Conservation (phyloP, 129 eudicot genomes). For the Helichrysum umbraculigerum region DNA sequence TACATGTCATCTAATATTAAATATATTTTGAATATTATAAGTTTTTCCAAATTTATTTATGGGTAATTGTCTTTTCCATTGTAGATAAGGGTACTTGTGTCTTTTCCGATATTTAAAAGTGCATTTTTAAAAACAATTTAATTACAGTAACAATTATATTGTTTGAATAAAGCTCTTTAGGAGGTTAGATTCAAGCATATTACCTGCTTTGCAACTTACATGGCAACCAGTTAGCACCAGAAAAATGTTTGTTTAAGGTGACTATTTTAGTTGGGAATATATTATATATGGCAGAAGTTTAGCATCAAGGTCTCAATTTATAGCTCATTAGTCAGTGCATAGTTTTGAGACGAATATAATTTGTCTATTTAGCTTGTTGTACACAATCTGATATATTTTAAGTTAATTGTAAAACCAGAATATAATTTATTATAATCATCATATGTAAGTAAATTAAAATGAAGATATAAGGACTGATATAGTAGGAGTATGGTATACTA, state of each 20-base stretch:
- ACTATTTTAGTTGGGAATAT: not conserved
- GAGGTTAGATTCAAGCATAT: not conserved
- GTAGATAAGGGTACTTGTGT: too few relatives aligned
- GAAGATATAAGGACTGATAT: not conserved
- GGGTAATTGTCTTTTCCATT: too few relatives aligned
- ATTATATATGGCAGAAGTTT: not conserved
- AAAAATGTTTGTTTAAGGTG: not conserved
- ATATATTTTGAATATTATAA: too few relatives aligned
- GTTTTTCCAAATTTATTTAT: too few relatives aligned
- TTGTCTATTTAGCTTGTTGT: not conserved
- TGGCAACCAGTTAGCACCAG: not conserved
- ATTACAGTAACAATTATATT: not conserved
- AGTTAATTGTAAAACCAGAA: not conserved
- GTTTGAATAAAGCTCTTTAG: not conserved
- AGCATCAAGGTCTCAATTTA: not conserved
- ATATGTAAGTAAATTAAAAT: not conserved
- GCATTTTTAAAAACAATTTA: not conserved
- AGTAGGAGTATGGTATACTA: not conserved
- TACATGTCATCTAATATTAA: too few relatives aligned
- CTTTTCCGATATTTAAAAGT: too few relatives aligned
- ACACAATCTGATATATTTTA: not conserved
- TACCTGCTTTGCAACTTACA: not conserved
- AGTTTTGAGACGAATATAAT: not conserved
- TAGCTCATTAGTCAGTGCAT: not conserved
- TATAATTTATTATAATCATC: not conserved